These are phyloP conservation scores for Hyphopichia khmerensis DNA, from an alignment of 1,139 yeast species.

Conservation along the genomic window DNA sequence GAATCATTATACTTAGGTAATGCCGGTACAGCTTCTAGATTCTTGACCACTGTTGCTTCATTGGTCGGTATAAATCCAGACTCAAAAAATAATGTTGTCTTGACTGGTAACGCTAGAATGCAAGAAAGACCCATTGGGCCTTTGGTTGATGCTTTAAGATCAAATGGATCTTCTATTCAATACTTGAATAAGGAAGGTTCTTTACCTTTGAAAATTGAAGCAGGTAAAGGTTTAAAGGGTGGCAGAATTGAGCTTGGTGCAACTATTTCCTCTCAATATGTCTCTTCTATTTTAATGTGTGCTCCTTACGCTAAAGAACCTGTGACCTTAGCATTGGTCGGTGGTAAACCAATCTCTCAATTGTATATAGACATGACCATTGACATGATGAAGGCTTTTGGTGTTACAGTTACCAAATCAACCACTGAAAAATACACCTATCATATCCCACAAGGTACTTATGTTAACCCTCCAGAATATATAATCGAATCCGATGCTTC, in stretches of 20 bases:
- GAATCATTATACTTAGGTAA: constrained; percentile 83
- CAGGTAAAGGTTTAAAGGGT: constrained; percentile 77
- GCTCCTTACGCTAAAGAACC: constrained; percentile 94
- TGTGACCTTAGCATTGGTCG: constrained; percentile 83
- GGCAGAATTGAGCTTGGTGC: constrained; percentile 94
- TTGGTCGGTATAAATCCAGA: constrained; percentile 49
- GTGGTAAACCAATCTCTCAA: constrained; percentile 96
- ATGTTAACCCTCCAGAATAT: constrained; percentile 78
- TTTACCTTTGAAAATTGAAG: constrained; percentile 71
- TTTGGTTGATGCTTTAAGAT: constrained; percentile 81
- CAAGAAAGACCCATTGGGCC: constrained; percentile 98
- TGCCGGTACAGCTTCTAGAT: constrained; percentile 98
- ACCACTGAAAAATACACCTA: constrained; percentile 76
- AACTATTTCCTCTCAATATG: constrained; percentile 95
- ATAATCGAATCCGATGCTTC: constrained; percentile 98
- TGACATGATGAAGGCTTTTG: constrained; percentile 90
- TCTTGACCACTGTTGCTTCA: constrained; percentile 87
- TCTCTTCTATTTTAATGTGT: constrained; percentile 93
- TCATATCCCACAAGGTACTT: constrained; percentile 82
- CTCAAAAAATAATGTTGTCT: constrained; percentile 49
- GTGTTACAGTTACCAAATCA: constrained; percentile 74
- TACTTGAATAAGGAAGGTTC: constrained; percentile 80
- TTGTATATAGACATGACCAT: constrained; percentile 97
- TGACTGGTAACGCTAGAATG: constrained; percentile 97
- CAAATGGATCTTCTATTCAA: constrained; percentile 73